These are phyloP conservation scores for Suillus bovinus DNA, from an alignment of 768 basidiomycete species.

Conservation along the genomic window DNA sequence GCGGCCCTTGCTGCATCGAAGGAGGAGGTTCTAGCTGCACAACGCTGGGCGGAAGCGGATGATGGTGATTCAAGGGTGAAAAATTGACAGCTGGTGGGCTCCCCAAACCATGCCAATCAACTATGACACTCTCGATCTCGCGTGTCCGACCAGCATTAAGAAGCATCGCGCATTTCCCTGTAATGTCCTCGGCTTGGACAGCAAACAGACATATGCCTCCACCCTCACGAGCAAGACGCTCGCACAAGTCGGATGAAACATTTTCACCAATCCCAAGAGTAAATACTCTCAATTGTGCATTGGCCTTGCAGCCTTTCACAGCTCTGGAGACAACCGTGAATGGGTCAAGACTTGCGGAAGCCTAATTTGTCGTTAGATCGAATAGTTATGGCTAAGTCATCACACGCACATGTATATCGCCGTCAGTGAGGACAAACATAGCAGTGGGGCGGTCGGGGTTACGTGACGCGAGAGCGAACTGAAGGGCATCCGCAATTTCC, in stretches of 20 bases:
- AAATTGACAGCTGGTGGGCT: constrained; percentile 6
- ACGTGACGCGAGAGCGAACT: constrained; percentile 37
- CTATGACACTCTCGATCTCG: constrained; percentile 42
- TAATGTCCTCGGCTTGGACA: constrained; percentile 43
- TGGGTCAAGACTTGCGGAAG: constrained; percentile 19
- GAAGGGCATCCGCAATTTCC: constrained; percentile 45
- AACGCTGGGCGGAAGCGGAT: constrained; percentile 17
- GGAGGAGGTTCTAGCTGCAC: constrained; percentile 36
- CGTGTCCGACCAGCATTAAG: constrained; percentile 52
- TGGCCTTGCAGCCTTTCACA: constrained; percentile 29
- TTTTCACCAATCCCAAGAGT: constrained; percentile 55
- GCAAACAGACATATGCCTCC: constrained; percentile 53
- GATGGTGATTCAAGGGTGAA: constrained; percentile 16
- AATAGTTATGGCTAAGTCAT: background rate
- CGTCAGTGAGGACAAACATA: constrained; percentile 62
- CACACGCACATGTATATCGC: constrained; percentile 37
- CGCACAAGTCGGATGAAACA: constrained; percentile 52
- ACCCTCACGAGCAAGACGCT: constrained; percentile 54
- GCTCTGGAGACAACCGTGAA: constrained; percentile 26
- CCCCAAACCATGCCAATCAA: constrained; percentile 47
- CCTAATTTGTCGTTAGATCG: constrained; percentile 8
- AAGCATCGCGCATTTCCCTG: constrained; percentile 48
- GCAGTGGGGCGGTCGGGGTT: constrained; percentile 40
- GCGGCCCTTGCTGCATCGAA: constrained; percentile 35
- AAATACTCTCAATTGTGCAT: constrained; percentile 49